Percentiles rank a stretch among this genome's conserved stretches.
phyloP scores from a whole-genome alignment of 2,329 filamentous ascomycete genomes.

The Cylindrodendrum hubeiense region DNA sequence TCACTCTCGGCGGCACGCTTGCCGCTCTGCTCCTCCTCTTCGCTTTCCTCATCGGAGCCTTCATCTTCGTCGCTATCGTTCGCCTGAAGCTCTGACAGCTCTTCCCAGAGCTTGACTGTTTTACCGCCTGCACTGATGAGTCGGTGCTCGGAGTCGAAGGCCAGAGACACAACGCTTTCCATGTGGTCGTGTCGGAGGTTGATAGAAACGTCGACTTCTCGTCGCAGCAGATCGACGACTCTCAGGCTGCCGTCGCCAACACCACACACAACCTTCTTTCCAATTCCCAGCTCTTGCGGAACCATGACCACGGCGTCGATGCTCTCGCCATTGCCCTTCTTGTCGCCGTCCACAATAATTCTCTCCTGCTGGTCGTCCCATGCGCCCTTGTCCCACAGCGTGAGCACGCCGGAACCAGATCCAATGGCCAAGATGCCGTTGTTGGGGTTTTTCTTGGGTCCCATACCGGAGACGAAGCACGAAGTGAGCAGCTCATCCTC shows the following conservation, averaged over 20 bases:
- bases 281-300: constrained; percentile 76
- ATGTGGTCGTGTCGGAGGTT: constrained; percentile 82
- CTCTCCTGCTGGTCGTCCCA: constrained; percentile 97
- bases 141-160: constrained; percentile 86
- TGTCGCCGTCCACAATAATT: constrained; percentile 78
- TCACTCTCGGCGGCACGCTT: constrained; percentile 64
- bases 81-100: constrained; percentile 69
- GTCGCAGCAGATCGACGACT: constrained; percentile 80
- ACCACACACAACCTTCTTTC: constrained; percentile 83
- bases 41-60: constrained; percentile 59
- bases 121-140: constrained; percentile 91
- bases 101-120: constrained; percentile 93
- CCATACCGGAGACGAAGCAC: constrained; percentile 81
- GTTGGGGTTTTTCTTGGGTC: constrained; percentile 72
- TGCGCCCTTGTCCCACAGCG: constrained; percentile 91
- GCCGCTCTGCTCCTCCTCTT: constrained; percentile 55
- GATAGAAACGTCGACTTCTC: constrained; percentile 76
- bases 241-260: constrained; percentile 84
- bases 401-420: constrained; percentile 82
- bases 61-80: constrained; percentile 60
- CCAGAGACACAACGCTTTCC: constrained; percentile 85
- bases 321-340: constrained; percentile 75
- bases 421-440: constrained; percentile 84
- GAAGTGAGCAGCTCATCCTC: constrained; percentile 93
- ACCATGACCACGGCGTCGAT: constrained; percentile 82